Percentiles rank a stretch among this genome's conserved stretches.
phyloP scores from a whole-genome alignment of 768 basidiomycete species.

The Amanita thiersii region DNA sequence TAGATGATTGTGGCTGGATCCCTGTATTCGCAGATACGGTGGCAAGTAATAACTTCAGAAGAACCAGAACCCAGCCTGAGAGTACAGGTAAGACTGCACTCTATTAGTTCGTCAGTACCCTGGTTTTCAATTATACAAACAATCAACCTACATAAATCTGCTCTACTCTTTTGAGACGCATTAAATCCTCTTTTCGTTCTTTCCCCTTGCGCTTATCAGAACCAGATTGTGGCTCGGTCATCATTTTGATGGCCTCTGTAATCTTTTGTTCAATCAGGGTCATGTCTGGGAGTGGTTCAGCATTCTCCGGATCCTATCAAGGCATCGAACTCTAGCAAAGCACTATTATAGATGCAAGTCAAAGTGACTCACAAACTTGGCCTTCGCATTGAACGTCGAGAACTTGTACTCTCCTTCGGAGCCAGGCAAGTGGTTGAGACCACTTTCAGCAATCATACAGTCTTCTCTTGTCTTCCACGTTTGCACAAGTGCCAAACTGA shows the following conservation, averaged over 20 bases:
- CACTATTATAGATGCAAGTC: constrained; percentile 1
- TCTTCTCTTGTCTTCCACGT: constrained; percentile 96
- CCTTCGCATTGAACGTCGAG: constrained; percentile 37
- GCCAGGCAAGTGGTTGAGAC: constrained; percentile 73
- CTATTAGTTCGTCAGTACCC: constrained; percentile 30
- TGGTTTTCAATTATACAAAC: background rate
- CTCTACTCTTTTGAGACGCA: constrained; percentile 85
- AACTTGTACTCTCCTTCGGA: constrained; percentile 49
- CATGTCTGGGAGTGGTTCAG: constrained; percentile 66
- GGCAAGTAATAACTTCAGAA: constrained; percentile 87
- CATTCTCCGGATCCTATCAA: constrained; percentile 46
- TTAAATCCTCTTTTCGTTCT: constrained; percentile 70
- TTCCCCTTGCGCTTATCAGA: constrained; percentile 54
- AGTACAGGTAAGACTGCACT: constrained; percentile 76
- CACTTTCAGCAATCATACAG: constrained; percentile 90
- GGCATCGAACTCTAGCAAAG: constrained; percentile 3
- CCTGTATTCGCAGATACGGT: constrained; percentile 81
- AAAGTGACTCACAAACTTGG: constrained; percentile 14
- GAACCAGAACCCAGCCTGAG: constrained; percentile 86
- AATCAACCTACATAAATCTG: constrained; percentile 73
- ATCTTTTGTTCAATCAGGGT: constrained; percentile 68
- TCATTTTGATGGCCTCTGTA: constrained; percentile 47
- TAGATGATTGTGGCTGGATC: constrained; percentile 59
- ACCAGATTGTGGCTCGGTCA: constrained; percentile 39
- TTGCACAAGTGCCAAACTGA: constrained; percentile 82